Conservation (phyloP, 805 yeast genomes). For the Wickerhamiella bombiphila region DNA sequence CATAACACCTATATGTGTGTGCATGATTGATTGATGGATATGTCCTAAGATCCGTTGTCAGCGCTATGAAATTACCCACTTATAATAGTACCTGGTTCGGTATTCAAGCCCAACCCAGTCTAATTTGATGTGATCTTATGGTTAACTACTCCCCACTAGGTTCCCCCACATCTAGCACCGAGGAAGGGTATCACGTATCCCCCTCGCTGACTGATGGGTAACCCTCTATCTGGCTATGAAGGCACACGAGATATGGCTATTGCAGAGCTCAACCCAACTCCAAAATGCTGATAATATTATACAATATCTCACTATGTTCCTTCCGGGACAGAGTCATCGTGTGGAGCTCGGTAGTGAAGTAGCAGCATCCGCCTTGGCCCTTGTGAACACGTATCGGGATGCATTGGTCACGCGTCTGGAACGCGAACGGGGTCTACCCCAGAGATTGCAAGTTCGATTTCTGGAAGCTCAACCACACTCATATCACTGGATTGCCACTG, state of each 20-base stretch:
- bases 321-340: constrained; percentile 28
- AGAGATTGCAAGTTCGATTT: constrained; percentile 10
- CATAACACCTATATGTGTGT: no score
- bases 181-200: no score
- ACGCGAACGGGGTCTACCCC: constrained; percentile 1
- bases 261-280: constrained; percentile 25
- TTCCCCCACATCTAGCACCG: no score
- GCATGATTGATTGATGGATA: no score
- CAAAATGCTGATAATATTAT: constrained; percentile 26
- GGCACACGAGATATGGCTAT: constrained; percentile 21
- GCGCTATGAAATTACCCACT: no score
- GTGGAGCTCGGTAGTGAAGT: constrained; percentile 27
- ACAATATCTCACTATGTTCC: constrained; percentile 23
- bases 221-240: constrained; percentile 1
- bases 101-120: no score
- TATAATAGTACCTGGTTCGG: no score
- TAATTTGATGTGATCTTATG: no score
- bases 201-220: no score
- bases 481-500: constrained; percentile 21
- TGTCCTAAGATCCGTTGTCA: no score
- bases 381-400: constrained; percentile 27
- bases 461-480: constrained; percentile 10
- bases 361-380: constrained; percentile 22
- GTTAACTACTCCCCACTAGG: no score
- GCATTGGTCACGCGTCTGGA: constrained; percentile 22